Evolutionary conservation across 108 stramenopile species (phyloP), one percentile per base, ranked within the genome.

Genomic region (Ochromonas danica): DNA sequence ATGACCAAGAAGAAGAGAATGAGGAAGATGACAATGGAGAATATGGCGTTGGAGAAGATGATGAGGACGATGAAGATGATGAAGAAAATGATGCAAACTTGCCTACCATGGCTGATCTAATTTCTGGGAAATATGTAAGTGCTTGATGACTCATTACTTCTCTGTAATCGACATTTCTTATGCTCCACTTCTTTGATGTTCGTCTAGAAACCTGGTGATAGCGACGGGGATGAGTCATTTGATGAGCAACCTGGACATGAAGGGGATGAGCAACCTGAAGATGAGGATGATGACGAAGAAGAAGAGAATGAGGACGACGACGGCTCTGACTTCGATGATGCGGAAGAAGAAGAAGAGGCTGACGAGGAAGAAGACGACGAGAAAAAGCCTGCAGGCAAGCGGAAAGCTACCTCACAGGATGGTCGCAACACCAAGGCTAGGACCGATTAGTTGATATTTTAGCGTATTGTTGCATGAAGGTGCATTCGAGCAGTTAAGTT

Each of bases 31-130:
- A 22, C 22, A n/a, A n/a, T n/a, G n/a, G n/a, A n/a, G n/a, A n/a
- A n/a, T n/a, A n/a, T n/a, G n/a, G n/a, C n/a, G n/a, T n/a, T n/a
- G 45, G 45, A 51, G 45, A 51, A 14, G 45, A 51, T 51, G 45
- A 51, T 51, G 45, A 51, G 6, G 45, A 51, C 22, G 45, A 51
- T 51, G 45, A 51, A 14, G 45, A 51, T 51, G 45, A 51, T 14
- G 45, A 51, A 22, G 45, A 51, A 6, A 22, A 51, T 22, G 6
- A 14, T 14, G 45, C 14, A 14, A 22, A 6, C 6, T 6, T 6
- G 22, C 45, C 45, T 14, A 51, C 45, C 6, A 51, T 51, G 45
- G 22, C 6, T 14, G 45, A 51, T 51, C 45, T 51, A 51, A 51
- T 51, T 22, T 14, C 45, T 14, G 45, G 45, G 14, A 51, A 51